These are phyloP conservation scores for Mycena sp. DNA, from an alignment of 1,284 basidiomycete genomes.

Conservation along the genomic window DNA sequence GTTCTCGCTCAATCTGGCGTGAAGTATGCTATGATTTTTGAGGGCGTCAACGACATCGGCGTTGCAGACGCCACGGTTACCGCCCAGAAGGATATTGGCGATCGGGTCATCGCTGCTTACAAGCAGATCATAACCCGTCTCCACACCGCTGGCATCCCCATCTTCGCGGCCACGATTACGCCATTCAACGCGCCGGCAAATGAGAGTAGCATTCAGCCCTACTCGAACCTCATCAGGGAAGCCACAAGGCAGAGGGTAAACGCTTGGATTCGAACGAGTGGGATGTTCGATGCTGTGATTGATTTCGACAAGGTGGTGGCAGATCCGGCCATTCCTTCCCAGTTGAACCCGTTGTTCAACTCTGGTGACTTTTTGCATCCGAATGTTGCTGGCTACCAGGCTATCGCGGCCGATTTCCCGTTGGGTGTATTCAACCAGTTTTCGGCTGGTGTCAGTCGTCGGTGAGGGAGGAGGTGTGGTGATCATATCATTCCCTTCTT, in stretches of 20 bases:
- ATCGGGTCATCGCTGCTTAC: slow-evolving; percentile 53
- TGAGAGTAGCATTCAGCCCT: slow-evolving; percentile 46
- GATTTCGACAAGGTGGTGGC: slow-evolving; percentile 57
- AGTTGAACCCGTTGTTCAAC: slow-evolving; percentile 49
- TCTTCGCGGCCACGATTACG: slow-evolving; percentile 61
- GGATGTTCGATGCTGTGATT: slow-evolving; percentile 55
- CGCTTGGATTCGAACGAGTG: slow-evolving; percentile 51
- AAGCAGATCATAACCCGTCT: slow-evolving; percentile 55
- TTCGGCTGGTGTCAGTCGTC: slow-evolving; percentile 18
- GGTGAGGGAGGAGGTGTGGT: no score
- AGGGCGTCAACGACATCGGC: slow-evolving; percentile 64
- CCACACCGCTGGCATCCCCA: slow-evolving; percentile 51
- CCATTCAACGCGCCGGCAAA: slow-evolving; percentile 50
- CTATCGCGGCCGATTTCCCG: slow-evolving; percentile 38
- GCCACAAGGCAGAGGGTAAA: slow-evolving; percentile 53
- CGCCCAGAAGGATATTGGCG: slow-evolving; percentile 49
- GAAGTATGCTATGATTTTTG: slow-evolving; percentile 58
- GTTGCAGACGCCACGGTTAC: slow-evolving; percentile 44
- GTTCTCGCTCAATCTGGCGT: slow-evolving; percentile 56
- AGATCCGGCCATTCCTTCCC: slow-evolving; percentile 49
- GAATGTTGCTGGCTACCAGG: slow-evolving; percentile 55
- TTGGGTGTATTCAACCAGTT: slow-evolving; percentile 44
- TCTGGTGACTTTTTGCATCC: slow-evolving; percentile 59
- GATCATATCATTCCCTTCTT: no score
- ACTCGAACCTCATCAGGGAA: slow-evolving; percentile 51